Evolutionary conservation across 1,139 yeast species (phyloP), one percentile per base, ranked within the genome.

Genomic region (Lodderomyces pseudojiufengensis): DNA sequence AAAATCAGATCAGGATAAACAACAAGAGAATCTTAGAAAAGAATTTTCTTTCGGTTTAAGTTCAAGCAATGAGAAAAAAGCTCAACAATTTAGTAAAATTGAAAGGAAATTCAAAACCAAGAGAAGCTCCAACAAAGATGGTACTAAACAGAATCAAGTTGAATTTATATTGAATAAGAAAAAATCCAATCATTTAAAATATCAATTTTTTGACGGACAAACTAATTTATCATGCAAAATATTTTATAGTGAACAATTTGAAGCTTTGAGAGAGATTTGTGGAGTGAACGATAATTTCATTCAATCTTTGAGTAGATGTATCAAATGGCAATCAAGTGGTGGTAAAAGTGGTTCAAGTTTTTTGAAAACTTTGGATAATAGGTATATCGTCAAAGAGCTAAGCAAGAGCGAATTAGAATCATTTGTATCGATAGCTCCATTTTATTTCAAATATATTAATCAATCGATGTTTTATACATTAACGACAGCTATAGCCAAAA

Each of bases 261-360:
- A 90, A 53, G 97, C 97, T 0, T 80, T 94, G 47, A 69, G 98
- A 41, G 72, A 77, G 41, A 81, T 85, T 14, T 90, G 97, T 65
- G 90, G 87, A 0, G 35, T 32, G 18, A 78, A 84, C 43, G 83
- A 76, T 4, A 76, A 76, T 46, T 92, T 83, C 48, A 78, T 92
- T 28, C 96, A 88, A 55, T 87, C 97, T 57, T 72, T 94, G 38
- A 82, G 97, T 10, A 65, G 98, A 44, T 92, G 99, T 61, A 77
- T 88, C 23, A 86, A 88, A 55, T 94, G 97, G 97, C 92, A 92
- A 51, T 84, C 95, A 0, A 77, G 83, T 31, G 99, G 99, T 26
- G 99, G 99, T 29, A 92, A 92, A 56, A 85, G 95, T 57, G 97
- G 97, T 0, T 85, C 96, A 2, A 87, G 88, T 13, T 94, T 94